Evolutionary conservation across 129 eudicot genomes (phyloP).

Genomic region (Oenanthe sinensis): DNA sequence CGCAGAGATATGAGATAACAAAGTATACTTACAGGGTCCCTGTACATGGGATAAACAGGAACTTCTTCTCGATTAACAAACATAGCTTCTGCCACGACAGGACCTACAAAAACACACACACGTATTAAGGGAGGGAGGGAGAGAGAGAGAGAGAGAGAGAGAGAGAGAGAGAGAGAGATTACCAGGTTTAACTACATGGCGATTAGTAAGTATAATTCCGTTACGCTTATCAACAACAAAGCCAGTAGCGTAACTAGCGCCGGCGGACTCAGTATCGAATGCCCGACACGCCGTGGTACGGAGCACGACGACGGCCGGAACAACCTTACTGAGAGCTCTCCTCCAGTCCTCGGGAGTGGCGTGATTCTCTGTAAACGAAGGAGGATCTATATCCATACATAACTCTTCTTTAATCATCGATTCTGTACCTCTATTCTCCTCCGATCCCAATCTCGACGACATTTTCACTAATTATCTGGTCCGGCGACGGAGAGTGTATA

Average conservation of each 20-base stretch:
- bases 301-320: constrained; percentile 95
- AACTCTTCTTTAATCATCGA: constrained; percentile 58
- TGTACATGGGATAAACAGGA: constrained; percentile 73
- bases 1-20: background rate
- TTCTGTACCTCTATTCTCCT: constrained; percentile 25
- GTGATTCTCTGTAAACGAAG: constrained; percentile 43
- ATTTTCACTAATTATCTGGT: background rate
- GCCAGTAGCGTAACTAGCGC: constrained; percentile 90
- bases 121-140: background rate
- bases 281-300: constrained; percentile 90
- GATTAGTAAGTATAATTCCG: constrained; percentile 91
- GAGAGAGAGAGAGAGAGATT: background rate
- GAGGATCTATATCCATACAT: constrained; percentile 83
- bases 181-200: constrained; percentile 97
- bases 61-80: constrained; percentile 96
- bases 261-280: constrained; percentile 91
- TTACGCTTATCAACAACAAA: constrained; percentile 85
- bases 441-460: constrained; percentile 41
- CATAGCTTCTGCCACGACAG: constrained; percentile 97
- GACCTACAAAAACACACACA: constrained; percentile 39
- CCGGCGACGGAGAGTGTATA: background rate
- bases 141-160: background rate
- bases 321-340: constrained; percentile 73
- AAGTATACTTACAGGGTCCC: constrained; percentile 80
- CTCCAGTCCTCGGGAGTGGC: constrained; percentile 97